Evolutionary conservation across 176 grass and related monocot species (phyloP), one percentile per base, ranked within the genome.

Genomic region (Coix lacrymajobi): DNA sequence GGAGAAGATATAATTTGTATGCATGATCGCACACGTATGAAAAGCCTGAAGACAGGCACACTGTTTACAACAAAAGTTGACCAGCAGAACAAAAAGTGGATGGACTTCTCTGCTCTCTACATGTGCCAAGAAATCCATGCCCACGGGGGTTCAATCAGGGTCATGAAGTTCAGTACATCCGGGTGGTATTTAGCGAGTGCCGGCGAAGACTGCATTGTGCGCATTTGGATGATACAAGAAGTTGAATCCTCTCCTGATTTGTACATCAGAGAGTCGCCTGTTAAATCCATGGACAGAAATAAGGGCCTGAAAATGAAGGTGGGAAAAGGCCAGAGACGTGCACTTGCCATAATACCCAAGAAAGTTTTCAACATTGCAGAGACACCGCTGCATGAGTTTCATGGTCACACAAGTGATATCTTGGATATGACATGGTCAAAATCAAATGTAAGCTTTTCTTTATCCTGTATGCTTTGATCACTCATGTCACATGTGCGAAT

Each of bases 351-450:
- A 66, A 84, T 97, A 62, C 94, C 91, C 22, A 84, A 84, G 4
- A 86, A 74, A 73, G 82, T 87, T 62, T 93, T 88, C 49, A 90
- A 81, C 65, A 89, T 97, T 67, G 66, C 84, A 58, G 94, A 93
- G 8, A 82, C 54, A 51, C 91, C 91, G 5, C 38, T 86, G 40
- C 94, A 97, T 40, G 89, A 97, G 33, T 90, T 91, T 81, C 75
- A 57, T 52, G 94, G 91, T 1, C 94, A 97, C 73, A 85, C 76
- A 26, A 77, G 86, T 75, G 89, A 85, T 81, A 90, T 97, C 75
- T 64, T 97, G 49, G 94, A 93, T 78, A 72, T 97, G 86, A 37
- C 90, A 66, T 97, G 94, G 94, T 97, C 94, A 56, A 83, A 86
- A 22, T 88, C 87, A 81, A 75, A 97, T 86, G 94, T 97, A 86